A percentile compares a stretch with the other conserved stretches of the same genome.
Conservation (phyloP, 495 filamentous ascomycete species). For the Aeminium ludgeri region DNA sequence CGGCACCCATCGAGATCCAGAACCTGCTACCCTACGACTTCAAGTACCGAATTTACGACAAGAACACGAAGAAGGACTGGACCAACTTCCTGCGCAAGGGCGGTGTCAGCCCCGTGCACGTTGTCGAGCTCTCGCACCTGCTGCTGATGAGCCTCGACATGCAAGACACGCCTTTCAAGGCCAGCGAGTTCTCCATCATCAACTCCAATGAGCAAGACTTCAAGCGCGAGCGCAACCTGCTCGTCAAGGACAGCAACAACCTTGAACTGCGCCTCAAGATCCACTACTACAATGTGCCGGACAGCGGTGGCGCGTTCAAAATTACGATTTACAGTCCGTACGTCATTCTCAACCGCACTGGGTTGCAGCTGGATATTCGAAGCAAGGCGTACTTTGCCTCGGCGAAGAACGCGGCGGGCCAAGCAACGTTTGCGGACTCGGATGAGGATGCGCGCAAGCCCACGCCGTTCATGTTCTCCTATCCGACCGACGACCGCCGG, state of each 20-base stretch:
- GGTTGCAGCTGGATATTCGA: slow-evolving; percentile 71
- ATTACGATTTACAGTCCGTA: slow-evolving; percentile 88
- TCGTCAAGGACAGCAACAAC: slow-evolving; percentile 67
- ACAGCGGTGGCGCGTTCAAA: slow-evolving; percentile 92
- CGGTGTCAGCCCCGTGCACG: slow-evolving; percentile 89
- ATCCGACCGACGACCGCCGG: slow-evolving; percentile 62
- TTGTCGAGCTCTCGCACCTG: slow-evolving; percentile 87
- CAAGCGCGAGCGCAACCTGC: slow-evolving; percentile 59
- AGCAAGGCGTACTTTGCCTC: slow-evolving; percentile 75
- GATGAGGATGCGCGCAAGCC: slow-evolving; percentile 43
- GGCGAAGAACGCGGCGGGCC: slow-evolving; percentile 56
- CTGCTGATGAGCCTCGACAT: slow-evolving; percentile 83
- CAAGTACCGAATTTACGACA: slow-evolving; percentile 97
- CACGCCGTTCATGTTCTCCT: slow-evolving; percentile 91
- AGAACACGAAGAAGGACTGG: slow-evolving; percentile 95
- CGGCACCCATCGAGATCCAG: slow-evolving; percentile 82
- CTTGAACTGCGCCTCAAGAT: slow-evolving; percentile 64
- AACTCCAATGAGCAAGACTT: slow-evolving; percentile 84
- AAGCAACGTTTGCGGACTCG: slow-evolving; percentile 40
- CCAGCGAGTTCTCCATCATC: slow-evolving; percentile 92
- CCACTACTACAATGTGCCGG: slow-evolving; percentile 81
- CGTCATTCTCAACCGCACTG: slow-evolving; percentile 87
- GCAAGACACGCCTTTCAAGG: slow-evolving; percentile 86
- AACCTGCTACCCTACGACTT: slow-evolving; percentile 94
- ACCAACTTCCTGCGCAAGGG: slow-evolving; percentile 94